Base-by-base conservation (phyloP, 495 filamentous ascomycete genomes). In the Parachaetomium inaequale region DNA sequence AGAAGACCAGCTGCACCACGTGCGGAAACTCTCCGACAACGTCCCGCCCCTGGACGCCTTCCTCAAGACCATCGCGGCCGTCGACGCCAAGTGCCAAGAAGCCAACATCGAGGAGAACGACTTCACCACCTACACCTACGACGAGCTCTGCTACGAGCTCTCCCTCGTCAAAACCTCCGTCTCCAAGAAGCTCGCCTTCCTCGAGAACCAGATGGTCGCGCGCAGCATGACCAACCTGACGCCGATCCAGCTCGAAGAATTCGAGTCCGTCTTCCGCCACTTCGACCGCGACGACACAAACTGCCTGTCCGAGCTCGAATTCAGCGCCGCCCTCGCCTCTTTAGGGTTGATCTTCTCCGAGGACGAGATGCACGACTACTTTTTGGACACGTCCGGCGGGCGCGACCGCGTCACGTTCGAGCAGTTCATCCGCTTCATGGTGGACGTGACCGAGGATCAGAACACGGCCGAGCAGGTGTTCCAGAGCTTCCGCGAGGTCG, bases 21-120 rank as follows among this genome's bases (percentile, higher is more conserved):
- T 95, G 28, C 82, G 88, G 63, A 85, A 84, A 62, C 80, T 98
- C 14, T 88, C 88, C 68, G 81, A 86, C 45, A 96, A 88, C 63
- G 80, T 98, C 12, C 84, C 89, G 2, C 94, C 94, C 0, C 83
- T 98, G 2, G 92, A 96, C 67, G 83, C 89, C 38, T 97, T 91
- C 75, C 84, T 98, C 23, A 83, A 88, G 59, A 88, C 87, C 61
- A 93, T 98, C 66, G 88, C 84, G 4, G 85, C 83, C 12, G 79
- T 96, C 29, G 92, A 95, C 67, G 82, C 84, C 66, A 91, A 96
- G 75, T 98, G 95, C 72, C 85, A 85, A 45, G 93, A 98, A 79
- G 94, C 94, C 47, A 98, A 98, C 73, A 96, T 97, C 49, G 94
- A 98, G 74, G 94, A 98, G 71, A 98, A 98, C 74, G 94, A 98